Base-by-base conservation (phyloP, 306 rosid genomes). In the Begonia fuchsioides region DNA sequence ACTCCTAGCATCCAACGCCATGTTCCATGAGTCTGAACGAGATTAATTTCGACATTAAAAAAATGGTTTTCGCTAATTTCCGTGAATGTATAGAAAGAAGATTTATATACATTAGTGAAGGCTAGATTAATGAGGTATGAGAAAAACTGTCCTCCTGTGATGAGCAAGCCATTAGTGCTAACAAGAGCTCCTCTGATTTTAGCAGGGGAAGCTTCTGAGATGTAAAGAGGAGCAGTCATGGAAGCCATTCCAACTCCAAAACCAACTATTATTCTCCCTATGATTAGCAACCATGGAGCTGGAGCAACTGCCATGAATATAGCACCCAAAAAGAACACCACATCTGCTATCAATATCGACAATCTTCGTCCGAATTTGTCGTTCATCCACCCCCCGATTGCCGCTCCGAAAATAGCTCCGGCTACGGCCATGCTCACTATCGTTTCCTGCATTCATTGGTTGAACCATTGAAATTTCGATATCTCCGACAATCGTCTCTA, bases 1-100 rank as follows among this genome's bases (percentile, higher is more conserved):
- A 83, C 77, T 15, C 94, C 94, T 55, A 88, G 78, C 96, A 88
- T 80, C 71, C 82, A 77, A 44, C 96, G 86, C 96, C 96, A 83
- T 2, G 94, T 78, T 44, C 87, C 81, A 2, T 64, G 66, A 0
- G 68, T 68, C 94, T 87, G 60, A 65, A 72, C 39, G 0, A 44
- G 38, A 10, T 14, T 49, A 44, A 61, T 39, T 15, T 52, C 13
- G 10, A 52, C 6, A 39, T 35, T 0, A 17, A n/a, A 11, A 46
- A 46, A 47, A 47, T 17, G 8, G 17, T 47, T 47, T 9, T 47
- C 17, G 15, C 2, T n/a, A 10, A 41, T 10, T 11, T n/a, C 14
- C 45, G 12, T 2, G 0, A 13, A 3, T 10, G 13, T 41, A 41
- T 9, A 47, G 13, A 17, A 17, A 38, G 12, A 12, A 17, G 5